A percentile compares a stretch with the other conserved stretches of the same genome.
These are phyloP conservation scores for Calonectria honghensis DNA, from an alignment of 2,329 filamentous ascomycete genomes.

Conservation along the genomic window DNA sequence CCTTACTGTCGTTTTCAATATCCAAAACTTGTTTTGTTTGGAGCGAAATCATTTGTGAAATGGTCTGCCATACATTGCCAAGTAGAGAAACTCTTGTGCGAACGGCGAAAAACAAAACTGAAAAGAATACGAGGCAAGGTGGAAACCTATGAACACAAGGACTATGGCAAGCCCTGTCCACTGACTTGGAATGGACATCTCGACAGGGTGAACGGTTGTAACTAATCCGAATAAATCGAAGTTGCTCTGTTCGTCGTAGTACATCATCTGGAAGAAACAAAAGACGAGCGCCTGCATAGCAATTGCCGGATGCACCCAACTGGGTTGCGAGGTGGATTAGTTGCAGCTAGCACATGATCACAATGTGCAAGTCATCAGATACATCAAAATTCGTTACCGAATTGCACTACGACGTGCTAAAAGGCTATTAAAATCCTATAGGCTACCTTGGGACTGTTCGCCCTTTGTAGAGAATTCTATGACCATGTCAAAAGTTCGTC, in stretches of 20 bases:
- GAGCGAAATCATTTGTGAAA: constrained; percentile 36
- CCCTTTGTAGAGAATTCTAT: background rate
- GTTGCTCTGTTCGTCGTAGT: constrained; percentile 3
- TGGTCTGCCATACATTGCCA: constrained; percentile 39
- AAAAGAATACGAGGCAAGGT: background rate
- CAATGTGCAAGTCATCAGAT: background rate
- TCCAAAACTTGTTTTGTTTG: constrained; percentile 35
- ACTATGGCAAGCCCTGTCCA: constrained; percentile 25
- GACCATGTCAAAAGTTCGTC: background rate
- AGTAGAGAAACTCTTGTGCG: constrained; percentile 28
- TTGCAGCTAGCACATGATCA: background rate
- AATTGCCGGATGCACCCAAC: background rate
- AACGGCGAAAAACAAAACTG: constrained; percentile 1
- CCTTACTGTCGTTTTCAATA: background rate
- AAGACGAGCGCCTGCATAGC: constrained; percentile 8
- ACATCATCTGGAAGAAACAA: constrained; percentile 31
- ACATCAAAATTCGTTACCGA: background rate
- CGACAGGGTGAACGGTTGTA: background rate
- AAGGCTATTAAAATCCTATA: background rate
- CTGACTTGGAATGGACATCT: constrained; percentile 3
- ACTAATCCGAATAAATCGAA: background rate
- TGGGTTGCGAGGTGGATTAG: too few species aligned
- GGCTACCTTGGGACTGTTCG: background rate
- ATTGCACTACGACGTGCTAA: background rate
- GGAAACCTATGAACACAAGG: constrained; percentile 2